Evolutionary conservation across 805 yeast species (phyloP).

Genomic region (Isabelozyma pseudorhagii): DNA sequence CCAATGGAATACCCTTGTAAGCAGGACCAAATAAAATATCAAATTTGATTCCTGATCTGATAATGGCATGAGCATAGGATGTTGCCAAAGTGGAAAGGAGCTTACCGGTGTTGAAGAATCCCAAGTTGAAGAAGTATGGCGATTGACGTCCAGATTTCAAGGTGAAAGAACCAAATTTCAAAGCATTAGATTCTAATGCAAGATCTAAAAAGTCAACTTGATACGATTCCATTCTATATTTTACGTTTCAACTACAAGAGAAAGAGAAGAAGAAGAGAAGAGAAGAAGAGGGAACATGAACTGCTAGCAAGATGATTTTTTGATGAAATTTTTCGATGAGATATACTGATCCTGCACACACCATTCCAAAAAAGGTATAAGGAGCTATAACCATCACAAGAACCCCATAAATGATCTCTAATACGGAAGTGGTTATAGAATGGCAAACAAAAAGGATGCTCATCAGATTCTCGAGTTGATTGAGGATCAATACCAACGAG

Average conservation of each 20-base stretch:
- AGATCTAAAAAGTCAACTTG: conserved; percentile 71
- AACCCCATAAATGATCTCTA: too few species aligned
- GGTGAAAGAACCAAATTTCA: conserved; percentile 85
- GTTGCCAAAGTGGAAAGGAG: conserved; percentile 77
- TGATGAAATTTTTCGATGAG: neutral
- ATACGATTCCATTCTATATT: conserved; percentile 36
- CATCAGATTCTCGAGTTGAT: conserved; percentile 24
- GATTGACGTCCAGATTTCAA: conserved; percentile 89
- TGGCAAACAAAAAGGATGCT: conserved; percentile 11
- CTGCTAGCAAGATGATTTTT: neutral
- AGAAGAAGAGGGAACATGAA: neutral
- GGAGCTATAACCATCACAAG: too few species aligned
- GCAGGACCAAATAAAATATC: conserved; percentile 97
- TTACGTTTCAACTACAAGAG: neutral
- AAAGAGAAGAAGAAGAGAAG: neutral
- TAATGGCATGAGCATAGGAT: conserved; percentile 86
- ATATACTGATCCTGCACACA: neutral
- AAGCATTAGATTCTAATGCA: conserved; percentile 78
- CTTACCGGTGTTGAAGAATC: conserved; percentile 81
- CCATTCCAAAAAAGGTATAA: neutral
- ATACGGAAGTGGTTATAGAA: neutral
- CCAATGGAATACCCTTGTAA: conserved; percentile 94
- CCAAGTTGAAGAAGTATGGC: conserved; percentile 95
- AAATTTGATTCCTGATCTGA: conserved; percentile 75
- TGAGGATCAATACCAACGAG: conserved; percentile 50